Evolutionary conservation across 2,329 filamentous ascomycete genomes (phyloP).

Genomic region (Exophiala lecanii-corni): DNA sequence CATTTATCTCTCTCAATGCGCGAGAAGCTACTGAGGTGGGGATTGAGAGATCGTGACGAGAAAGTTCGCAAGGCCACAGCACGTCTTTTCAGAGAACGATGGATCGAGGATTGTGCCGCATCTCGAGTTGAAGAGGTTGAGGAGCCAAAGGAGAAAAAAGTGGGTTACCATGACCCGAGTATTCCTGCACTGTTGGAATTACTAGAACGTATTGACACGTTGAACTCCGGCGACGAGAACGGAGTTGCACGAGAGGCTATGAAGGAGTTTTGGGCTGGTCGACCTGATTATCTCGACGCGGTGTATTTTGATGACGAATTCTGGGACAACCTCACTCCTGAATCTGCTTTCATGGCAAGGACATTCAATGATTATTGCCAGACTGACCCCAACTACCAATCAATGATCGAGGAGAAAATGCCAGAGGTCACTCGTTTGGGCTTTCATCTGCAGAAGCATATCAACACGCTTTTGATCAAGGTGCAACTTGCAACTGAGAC

Average conservation of each 20-base stretch:
- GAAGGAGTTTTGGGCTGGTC: constrained; percentile 91
- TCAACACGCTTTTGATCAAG: constrained; percentile 47
- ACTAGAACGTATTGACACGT: constrained; percentile 86
- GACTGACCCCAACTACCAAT: constrained; percentile 68
- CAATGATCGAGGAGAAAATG: constrained; percentile 82
- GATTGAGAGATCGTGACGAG: constrained; percentile 87
- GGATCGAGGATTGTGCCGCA: constrained; percentile 94
- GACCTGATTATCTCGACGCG: constrained; percentile 54
- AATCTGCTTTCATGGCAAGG: constrained; percentile 83
- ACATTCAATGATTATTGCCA: constrained; percentile 95
- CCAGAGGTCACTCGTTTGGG: constrained; percentile 90
- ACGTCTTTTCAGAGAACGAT: constrained; percentile 86
- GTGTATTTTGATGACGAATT: constrained; percentile 43
- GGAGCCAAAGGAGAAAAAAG: constrained; percentile 34
- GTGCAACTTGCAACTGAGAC: constrained; percentile 41
- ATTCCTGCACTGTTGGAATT: constrained; percentile 84
- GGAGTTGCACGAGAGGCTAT: constrained; percentile 92
- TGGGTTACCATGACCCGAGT: constrained; percentile 55
- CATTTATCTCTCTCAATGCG: constrained; percentile 89
- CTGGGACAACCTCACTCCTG: constrained; percentile 56
- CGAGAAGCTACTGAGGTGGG: constrained; percentile 93
- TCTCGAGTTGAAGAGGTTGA: constrained; percentile 25
- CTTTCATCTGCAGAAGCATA: constrained; percentile 77
- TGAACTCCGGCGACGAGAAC: constrained; percentile 82
- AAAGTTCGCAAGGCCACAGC: constrained; percentile 88